These are phyloP conservation scores for Plantago elongata DNA, from an alignment of 257 asterid species.

Conservation along the genomic window DNA sequence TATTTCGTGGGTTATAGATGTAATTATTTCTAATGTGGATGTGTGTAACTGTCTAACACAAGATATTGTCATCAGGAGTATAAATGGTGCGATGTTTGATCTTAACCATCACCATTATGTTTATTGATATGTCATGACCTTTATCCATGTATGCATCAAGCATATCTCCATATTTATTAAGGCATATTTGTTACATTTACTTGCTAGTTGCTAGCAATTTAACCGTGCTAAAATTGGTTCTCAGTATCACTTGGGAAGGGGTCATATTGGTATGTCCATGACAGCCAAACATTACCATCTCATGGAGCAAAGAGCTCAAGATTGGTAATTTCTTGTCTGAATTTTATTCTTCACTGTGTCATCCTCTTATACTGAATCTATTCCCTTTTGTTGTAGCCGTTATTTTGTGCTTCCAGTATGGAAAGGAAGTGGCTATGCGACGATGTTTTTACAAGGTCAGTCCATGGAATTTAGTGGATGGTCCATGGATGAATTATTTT, in stretches of 20 bases:
- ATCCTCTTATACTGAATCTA: conserved; percentile 17
- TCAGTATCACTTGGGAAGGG: conserved; percentile 96
- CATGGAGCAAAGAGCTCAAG: conserved; percentile 68
- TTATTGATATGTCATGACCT: conserved; percentile 7
- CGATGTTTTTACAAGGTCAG: conserved; percentile 88
- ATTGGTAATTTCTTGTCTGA: conserved; percentile 43
- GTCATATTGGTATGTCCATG: conserved; percentile 84
- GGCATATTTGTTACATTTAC: not conserved
- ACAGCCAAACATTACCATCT: conserved; percentile 56
- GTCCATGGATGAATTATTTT: too few relatives aligned
- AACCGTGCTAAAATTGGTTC: conserved; percentile 19
- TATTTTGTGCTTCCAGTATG: conserved; percentile 87
- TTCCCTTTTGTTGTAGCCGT: conserved; percentile 47
- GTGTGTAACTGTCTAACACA: too few relatives aligned
- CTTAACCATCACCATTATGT: conserved; percentile 1
- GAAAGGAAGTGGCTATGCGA: conserved; percentile 90
- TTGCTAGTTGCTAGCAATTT: conserved; percentile 23
- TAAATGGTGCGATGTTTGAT: not conserved
- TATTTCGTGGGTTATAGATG: too few relatives aligned
- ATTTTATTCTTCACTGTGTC: conserved; percentile 5
- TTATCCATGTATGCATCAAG: conserved; percentile 11
- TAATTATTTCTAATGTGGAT: too few relatives aligned
- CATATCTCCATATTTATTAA: not conserved
- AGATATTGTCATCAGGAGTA: too few relatives aligned
- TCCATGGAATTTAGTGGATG: not conserved